Percentiles rank a stretch among this genome's conserved stretches.
Evolutionary conservation across 192 early-diverging fungal genomes (phyloP).

Genomic region (Linnemannia schmuckeri): DNA sequence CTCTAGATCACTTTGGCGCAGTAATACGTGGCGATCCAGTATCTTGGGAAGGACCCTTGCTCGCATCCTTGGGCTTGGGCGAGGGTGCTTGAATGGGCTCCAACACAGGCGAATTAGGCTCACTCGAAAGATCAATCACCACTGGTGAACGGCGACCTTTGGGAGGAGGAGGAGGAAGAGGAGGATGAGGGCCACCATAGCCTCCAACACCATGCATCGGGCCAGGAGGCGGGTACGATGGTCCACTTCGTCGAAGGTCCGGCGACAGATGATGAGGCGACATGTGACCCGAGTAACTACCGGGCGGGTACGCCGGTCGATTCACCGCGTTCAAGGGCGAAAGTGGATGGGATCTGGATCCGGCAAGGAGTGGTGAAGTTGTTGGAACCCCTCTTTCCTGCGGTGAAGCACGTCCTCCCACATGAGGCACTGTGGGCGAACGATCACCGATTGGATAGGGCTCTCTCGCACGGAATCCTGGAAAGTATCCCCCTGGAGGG

Average conservation of each 20-base stretch:
- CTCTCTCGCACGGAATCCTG: neutral
- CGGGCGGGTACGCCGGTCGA: neutral
- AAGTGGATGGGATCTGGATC: neutral
- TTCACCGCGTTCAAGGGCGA: neutral
- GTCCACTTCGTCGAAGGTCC: neutral
- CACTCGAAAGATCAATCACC: conserved; percentile 15
- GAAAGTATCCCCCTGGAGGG: conserved; percentile 4
- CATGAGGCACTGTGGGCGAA: neutral
- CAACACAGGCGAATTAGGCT: neutral
- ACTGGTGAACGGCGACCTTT: neutral
- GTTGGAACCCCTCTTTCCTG: neutral
- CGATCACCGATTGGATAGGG: neutral
- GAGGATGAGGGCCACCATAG: neutral
- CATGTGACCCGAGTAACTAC: neutral
- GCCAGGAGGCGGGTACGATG: neutral
- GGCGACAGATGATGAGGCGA: neutral
- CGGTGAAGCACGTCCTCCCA: neutral
- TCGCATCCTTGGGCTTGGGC: neutral
- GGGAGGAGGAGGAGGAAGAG: neutral
- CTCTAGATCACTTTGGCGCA: neutral
- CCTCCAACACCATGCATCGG: neutral
- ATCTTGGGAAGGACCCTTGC: neutral
- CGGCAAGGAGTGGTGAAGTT: neutral
- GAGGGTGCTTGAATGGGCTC: neutral
- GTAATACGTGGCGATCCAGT: neutral